phyloP scores from a whole-genome alignment of 257 asterid genomes.

The Solanum dulcamara region DNA sequence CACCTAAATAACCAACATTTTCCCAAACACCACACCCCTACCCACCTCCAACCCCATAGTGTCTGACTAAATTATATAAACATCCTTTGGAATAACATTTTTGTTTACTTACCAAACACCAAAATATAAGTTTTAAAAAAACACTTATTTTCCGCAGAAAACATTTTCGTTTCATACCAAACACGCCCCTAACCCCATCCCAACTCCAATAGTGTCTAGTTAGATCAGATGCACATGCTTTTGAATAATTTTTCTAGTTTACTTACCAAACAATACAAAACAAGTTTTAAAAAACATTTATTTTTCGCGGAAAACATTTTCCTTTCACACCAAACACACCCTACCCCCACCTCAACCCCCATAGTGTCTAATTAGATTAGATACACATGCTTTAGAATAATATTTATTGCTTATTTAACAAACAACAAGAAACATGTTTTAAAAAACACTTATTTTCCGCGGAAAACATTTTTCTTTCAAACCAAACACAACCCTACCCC shows the following conservation, averaged over 20 bases:
- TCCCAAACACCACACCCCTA: neutral
- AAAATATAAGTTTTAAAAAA: no score
- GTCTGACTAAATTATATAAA: neutral
- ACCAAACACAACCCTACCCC: neutral
- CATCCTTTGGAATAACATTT: neutral
- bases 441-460: no score
- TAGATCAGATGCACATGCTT: no score
- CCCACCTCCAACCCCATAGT: neutral
- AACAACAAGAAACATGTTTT: neutral
- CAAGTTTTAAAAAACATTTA: no score
- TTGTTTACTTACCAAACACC: neutral
- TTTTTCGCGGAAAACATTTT: no score
- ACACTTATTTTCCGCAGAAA: no score
- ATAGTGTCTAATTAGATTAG: neutral
- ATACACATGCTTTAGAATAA: neutral
- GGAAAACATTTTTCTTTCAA: neutral
- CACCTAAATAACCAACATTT: neutral
- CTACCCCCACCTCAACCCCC: neutral
- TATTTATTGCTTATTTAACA: neutral
- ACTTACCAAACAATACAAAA: no score
- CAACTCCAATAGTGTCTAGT: no score
- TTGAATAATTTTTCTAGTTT: no score
- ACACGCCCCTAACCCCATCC: no score
- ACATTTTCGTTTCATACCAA: no score
- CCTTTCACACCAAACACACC: neutral